Evolutionary conservation across 352 stramenopile genomes (phyloP), one percentile per base, ranked within the genome.

Genomic region (Albugo candida): DNA sequence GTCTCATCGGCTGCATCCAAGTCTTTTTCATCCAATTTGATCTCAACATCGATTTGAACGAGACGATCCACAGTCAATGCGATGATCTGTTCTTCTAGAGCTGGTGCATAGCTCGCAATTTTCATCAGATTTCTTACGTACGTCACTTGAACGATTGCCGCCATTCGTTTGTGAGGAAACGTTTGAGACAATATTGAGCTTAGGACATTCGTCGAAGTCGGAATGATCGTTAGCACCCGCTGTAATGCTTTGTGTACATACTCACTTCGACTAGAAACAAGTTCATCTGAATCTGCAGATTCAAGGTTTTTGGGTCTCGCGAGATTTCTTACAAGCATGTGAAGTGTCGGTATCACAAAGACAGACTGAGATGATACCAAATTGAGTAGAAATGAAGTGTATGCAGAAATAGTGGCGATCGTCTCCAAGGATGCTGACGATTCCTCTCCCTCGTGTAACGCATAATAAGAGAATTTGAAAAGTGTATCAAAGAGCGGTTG

Each of bases 21-120:
- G 45, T 91, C 78, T 19, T 73, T 82, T 41, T 87, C 75, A 24
- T 93, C 81, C 17, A 93, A 49, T 48, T 84, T 83, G 50, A 93
- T 93, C 47, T 93, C 81, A 19, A 93, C 80, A 51, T 93, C 81
- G 12, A 93, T 81, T 10, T 70, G 65, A 35, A 92, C 79, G 5
- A 93, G 59, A 40, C 80, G 71, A 47, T 93, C 81, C 16, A 89
- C 69, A 42, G 92, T 65, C n/a, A 93, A 54, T 11, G 58, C 71
- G 12, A 93, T 67, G n/a, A 89, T 68, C 39, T 77, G 78, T 47
- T 93, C 78, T 36, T 82, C 70, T 5, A 93, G 54, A 5, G 67
- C 68, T 13, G 70, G 53, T 14, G 79, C 60, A 46, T 86, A 85
- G 13, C 53, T 69, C 6, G 68, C 78, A 12, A 91, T 52, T n/a